Conservation (phyloP, 2,329 filamentous ascomycete genomes). For the Mycosphaerelloides madeirae region DNA sequence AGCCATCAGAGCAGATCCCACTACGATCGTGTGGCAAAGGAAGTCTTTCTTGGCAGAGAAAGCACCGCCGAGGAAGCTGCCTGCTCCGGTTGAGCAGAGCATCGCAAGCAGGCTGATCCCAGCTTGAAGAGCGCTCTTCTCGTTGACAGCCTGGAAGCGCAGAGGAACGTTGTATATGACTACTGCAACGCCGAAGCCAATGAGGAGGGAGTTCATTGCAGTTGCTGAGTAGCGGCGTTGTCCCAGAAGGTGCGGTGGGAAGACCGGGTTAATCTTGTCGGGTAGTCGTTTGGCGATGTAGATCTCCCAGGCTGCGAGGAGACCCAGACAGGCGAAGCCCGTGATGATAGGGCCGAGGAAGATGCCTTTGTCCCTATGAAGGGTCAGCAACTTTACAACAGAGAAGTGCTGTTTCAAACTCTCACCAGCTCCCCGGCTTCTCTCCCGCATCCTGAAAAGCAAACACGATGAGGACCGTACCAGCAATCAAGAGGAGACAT, state of each 20-base stretch:
- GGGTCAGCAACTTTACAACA: too few relatives aligned
- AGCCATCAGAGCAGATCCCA: conserved; percentile 13
- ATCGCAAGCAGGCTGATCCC: conserved; percentile 22
- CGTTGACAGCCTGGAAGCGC: conserved; percentile 22
- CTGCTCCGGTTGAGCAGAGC: conserved; percentile 18
- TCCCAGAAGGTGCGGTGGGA: conserved; percentile 3
- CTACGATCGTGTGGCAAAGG: conserved; percentile 10
- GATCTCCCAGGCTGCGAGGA: conserved; percentile 3
- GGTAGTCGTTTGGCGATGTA: conserved; percentile 1
- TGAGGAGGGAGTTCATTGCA: conserved; percentile 8
- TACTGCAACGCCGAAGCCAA: conserved; percentile 20
- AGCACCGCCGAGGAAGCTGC: conserved; percentile 12
- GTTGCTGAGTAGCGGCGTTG: conserved; percentile 3
- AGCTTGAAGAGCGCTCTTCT: conserved; percentile 17
- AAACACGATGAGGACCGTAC: conserved; percentile 2
- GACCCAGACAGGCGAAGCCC: conserved; percentile 1
- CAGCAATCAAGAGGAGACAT: conserved; percentile 1
- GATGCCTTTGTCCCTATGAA: background rate
- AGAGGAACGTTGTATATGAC: conserved; percentile 22
- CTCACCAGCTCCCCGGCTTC: conserved; percentile 2
- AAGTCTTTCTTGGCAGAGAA: conserved; percentile 9
- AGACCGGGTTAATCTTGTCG: conserved; percentile 1
- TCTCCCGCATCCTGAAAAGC: conserved; percentile 2
- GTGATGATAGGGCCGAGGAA: conserved; percentile 4
- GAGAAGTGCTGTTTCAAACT: too few relatives aligned